Base-by-base conservation (phyloP, 1,284 basidiomycete species). In the Moesziomyces globuligerus region DNA sequence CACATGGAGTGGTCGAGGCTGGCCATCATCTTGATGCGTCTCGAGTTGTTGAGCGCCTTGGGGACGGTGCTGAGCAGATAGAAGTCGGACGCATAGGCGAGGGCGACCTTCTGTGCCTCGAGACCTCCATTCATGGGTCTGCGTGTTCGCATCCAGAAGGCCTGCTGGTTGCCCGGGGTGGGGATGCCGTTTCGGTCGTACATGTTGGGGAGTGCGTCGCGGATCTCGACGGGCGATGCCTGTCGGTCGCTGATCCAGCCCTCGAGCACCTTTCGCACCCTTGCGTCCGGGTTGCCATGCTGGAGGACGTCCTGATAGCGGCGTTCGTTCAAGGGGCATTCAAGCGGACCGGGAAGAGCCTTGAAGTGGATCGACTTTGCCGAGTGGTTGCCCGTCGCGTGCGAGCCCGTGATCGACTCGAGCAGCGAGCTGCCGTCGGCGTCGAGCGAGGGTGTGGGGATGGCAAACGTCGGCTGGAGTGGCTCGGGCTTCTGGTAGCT, bases 1-100 rank as follows among this genome's bases (percentile, higher is more conserved):
- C 75, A 79, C 78, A 82, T 82, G 24, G 64, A 68, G 54, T 82
- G 80, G 54, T 82, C 79, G 5, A 82, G 46, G 25, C 66, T 73
- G 8, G 80, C 78, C 76, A 81, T 80, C 80, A 82, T 82, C 45
- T 74, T 65, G 55, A 77, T 65, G 20, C 48, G 52, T 8, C 60
- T 42, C 36, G 59, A 52, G 42, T 59, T 72, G 29, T 74, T 61
- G 6, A 74, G 51, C 7, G 80, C 76, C 41, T 78, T 80, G 38
- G 70, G 54, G 3, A 81, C 65, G 7, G 79, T 75, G 43, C 57
- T 66, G n/a, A 80, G 67, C 17, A 80, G 54, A 36, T 78, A 72
- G 52, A 78, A 81, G 55, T 80, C 78, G 42, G 58, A 67, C 0
- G 71, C 71, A 41, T 80, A 80, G 6, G 75, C 78, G 6, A 82